Percentiles rank a stretch among this genome's conserved stretches.
These are phyloP conservation scores for Escovopsis sp. DNA, from an alignment of 2,329 filamentous ascomycete genomes.

Conservation along the genomic window DNA sequence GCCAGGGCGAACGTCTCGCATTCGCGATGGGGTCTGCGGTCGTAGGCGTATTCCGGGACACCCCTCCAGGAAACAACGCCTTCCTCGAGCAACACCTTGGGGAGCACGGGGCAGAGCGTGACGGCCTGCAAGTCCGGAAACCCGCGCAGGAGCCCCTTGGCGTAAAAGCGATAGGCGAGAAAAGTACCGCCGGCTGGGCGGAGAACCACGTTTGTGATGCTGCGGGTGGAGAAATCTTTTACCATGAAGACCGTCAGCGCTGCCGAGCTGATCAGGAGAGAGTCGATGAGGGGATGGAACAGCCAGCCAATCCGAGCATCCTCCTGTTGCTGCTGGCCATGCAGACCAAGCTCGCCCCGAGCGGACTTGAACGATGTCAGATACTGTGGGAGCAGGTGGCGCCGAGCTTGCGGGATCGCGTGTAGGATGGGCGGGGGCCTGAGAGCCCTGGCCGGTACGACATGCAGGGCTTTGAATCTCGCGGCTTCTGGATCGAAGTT, in stretches of 20 bases:
- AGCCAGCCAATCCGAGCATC: neutral
- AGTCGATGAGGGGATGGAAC: neutral
- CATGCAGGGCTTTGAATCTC: too few species aligned
- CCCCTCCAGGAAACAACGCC: too few species aligned
- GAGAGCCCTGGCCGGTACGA: neutral
- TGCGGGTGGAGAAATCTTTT: too few species aligned
- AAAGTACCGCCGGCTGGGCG: neutral
- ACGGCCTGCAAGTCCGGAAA: neutral
- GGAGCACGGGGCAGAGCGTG: neutral
- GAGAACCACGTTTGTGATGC: neutral
- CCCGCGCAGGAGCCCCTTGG: neutral
- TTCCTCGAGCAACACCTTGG: too few species aligned
- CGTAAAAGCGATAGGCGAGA: neutral
- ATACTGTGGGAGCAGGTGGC: neutral
- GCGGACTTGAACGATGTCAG: neutral
- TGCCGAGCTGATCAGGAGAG: neutral
- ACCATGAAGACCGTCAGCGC: neutral
- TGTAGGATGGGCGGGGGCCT: neutral
- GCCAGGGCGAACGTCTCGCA: too few species aligned
- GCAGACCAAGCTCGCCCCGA: neutral
- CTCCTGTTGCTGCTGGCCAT: neutral
- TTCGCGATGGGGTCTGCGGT: too few species aligned
- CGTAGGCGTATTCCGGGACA: too few species aligned
- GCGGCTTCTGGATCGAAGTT: neutral
- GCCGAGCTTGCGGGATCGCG: neutral